phyloP scores from a whole-genome alignment of 768 basidiomycete species.

The Tulasnella sp. region DNA sequence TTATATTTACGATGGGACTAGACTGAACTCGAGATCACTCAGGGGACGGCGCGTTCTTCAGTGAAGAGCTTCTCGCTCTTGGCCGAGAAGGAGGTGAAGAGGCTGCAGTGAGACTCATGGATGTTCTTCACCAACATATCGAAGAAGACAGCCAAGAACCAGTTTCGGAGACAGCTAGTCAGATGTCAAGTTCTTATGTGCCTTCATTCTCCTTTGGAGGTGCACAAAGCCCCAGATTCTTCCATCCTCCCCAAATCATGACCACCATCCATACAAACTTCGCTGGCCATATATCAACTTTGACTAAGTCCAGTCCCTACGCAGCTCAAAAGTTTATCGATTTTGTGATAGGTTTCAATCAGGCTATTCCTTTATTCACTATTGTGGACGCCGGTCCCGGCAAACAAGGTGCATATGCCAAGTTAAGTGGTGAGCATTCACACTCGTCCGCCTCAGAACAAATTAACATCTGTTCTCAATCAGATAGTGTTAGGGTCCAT shows the following conservation, averaged over 20 bases:
- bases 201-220: too few species aligned
- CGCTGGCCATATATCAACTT: not conserved
- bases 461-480: constrained; percentile 2
- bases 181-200: too few species aligned
- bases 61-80: not conserved
- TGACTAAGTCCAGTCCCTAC: constrained; percentile 6
- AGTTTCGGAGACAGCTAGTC: too few species aligned
- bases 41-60: not conserved
- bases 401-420: constrained; percentile 64
- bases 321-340: constrained; percentile 40
- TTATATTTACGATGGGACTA: too few species aligned
- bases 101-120: too few species aligned
- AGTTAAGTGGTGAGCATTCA: constrained; percentile 53
- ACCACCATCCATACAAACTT: not conserved
- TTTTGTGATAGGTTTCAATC: constrained; percentile 59
- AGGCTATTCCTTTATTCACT: constrained; percentile 50
- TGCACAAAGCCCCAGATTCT: too few species aligned
- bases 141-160: too few species aligned
- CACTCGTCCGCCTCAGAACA: not conserved
- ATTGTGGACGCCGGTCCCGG: constrained; percentile 57
- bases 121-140: too few species aligned
- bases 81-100: not conserved
- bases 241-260: too few species aligned
- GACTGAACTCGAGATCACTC: too few species aligned
- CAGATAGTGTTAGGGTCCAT: constrained; percentile 61